These are phyloP conservation scores for Metschnikowia dekortorum DNA, from an alignment of 805 yeast genomes.

Conservation along the genomic window DNA sequence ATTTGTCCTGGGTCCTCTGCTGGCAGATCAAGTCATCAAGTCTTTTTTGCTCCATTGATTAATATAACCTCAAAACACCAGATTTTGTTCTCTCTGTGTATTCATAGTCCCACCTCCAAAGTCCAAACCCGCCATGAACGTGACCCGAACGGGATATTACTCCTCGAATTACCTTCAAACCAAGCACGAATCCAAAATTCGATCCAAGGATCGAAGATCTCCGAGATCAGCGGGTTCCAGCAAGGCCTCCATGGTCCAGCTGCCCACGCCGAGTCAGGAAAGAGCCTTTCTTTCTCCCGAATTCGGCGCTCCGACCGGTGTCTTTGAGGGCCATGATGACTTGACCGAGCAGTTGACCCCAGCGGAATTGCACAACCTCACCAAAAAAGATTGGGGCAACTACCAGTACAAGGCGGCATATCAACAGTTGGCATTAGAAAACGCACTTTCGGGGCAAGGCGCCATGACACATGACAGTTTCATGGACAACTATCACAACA, in stretches of 20 bases:
- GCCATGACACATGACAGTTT: background rate
- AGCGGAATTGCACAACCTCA: constrained; percentile 26
- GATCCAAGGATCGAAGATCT: background rate
- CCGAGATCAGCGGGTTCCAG: background rate
- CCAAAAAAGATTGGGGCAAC: background rate
- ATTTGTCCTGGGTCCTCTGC: background rate
- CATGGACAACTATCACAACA: background rate
- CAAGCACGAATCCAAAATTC: background rate
- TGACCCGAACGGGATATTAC: constrained; percentile 38
- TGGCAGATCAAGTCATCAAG: background rate
- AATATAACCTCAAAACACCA: too few species aligned
- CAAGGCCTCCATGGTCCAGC: background rate
- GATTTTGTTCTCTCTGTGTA: background rate
- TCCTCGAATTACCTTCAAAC: constrained; percentile 29
- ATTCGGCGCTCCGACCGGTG: background rate
- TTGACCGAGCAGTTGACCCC: constrained; percentile 36
- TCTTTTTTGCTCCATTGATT: too few species aligned
- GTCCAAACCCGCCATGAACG: constrained; percentile 28
- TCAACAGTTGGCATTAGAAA: background rate
- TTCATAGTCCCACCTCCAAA: background rate
- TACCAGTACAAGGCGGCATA: background rate
- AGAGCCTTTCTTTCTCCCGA: background rate
- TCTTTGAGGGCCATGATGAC: constrained; percentile 17
- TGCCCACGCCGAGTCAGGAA: background rate
- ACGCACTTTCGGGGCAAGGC: background rate